A percentile compares a stretch with the other conserved stretches of the same genome.
Conservation (phyloP, 805 yeast genomes). For the Myxozyma udenii region DNA sequence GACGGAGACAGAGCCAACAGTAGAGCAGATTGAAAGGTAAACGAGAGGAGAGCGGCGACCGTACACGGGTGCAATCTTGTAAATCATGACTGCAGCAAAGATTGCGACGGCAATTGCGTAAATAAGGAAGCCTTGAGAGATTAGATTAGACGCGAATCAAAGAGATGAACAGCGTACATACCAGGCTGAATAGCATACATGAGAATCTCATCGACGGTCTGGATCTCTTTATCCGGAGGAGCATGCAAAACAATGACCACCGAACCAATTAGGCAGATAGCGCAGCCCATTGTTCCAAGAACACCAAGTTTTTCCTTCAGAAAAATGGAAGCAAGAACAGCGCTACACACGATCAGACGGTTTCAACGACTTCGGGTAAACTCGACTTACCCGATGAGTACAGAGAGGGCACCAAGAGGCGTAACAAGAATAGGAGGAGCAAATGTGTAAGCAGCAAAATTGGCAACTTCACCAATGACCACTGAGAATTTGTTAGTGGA, state of each 20-base stretch:
- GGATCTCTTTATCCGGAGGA: slow-evolving; percentile 87
- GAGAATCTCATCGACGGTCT: slow-evolving; percentile 84
- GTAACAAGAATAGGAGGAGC: slow-evolving; percentile 93
- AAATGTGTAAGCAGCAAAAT: slow-evolving; percentile 91
- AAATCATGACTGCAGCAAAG: slow-evolving; percentile 75
- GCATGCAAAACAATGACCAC: slow-evolving; percentile 87
- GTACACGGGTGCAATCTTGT: slow-evolving; percentile 73
- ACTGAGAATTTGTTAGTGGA: slow-evolving; percentile 34
- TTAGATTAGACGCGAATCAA: not conserved
- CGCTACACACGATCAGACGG: slow-evolving; percentile 37
- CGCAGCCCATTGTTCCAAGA: slow-evolving; percentile 89
- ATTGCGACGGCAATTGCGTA: slow-evolving; percentile 61
- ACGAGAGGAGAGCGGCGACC: slow-evolving; percentile 84
- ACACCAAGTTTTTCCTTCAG: slow-evolving; percentile 83
- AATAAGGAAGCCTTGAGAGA: slow-evolving; percentile 53
- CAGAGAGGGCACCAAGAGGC: slow-evolving; percentile 86
- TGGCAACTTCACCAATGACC: slow-evolving; percentile 90
- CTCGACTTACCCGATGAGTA: slow-evolving; percentile 69
- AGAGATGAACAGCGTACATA: not conserved
- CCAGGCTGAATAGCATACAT: slow-evolving; percentile 71
- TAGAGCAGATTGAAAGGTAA: slow-evolving; percentile 82
- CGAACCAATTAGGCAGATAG: slow-evolving; percentile 82
- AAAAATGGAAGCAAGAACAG: slow-evolving; percentile 81
- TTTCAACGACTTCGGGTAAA: not conserved
- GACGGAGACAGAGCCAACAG: slow-evolving; percentile 86